phyloP scores from a whole-genome alignment of 352 stramenopile genomes.

The Thraustochytrium striatum region DNA sequence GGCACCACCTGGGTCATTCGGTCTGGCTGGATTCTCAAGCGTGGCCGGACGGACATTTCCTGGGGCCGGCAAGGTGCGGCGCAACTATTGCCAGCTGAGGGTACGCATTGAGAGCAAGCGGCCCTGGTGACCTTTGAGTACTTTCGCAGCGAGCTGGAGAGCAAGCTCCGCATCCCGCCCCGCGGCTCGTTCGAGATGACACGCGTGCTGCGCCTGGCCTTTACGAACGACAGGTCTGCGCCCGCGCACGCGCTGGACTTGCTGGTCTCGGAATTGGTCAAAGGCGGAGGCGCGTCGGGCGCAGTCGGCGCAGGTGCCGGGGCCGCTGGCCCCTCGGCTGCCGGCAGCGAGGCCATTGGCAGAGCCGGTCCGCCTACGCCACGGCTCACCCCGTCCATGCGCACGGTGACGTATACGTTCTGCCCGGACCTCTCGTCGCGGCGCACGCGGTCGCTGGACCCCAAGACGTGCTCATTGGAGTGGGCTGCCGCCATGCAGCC shows the following conservation, averaged over 20 bases:
- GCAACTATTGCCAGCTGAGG: slow-evolving; percentile 26
- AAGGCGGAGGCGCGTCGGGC: too few relatives aligned
- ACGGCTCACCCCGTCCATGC: background rate
- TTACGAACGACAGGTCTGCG: background rate
- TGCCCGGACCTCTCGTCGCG: background rate
- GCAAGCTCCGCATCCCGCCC: background rate
- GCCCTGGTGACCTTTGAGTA: slow-evolving; percentile 19
- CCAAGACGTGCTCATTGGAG: background rate
- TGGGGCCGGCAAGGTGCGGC: slow-evolving; percentile 25
- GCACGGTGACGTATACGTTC: slow-evolving; percentile 24
- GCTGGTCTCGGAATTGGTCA: too few relatives aligned
- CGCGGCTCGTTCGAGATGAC: background rate
- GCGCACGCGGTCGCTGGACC: background rate
- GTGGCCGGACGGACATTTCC: slow-evolving; percentile 29
- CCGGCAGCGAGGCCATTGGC: too few relatives aligned
- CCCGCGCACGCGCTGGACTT: slow-evolving; percentile 33
- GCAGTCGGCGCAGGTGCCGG: background rate
- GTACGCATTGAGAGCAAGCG: background rate
- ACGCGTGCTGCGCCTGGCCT: background rate
- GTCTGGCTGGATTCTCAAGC: slow-evolving; percentile 17
- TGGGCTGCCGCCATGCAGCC: slow-evolving; percentile 32
- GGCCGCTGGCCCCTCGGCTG: background rate
- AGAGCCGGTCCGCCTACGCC: too few relatives aligned
- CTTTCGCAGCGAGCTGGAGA: slow-evolving; percentile 28
- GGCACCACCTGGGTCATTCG: background rate